Percentiles rank a stretch among this genome's conserved stretches.
Conservation (phyloP, 1,284 basidiomycete genomes). For the Omphalotus olearius region DNA sequence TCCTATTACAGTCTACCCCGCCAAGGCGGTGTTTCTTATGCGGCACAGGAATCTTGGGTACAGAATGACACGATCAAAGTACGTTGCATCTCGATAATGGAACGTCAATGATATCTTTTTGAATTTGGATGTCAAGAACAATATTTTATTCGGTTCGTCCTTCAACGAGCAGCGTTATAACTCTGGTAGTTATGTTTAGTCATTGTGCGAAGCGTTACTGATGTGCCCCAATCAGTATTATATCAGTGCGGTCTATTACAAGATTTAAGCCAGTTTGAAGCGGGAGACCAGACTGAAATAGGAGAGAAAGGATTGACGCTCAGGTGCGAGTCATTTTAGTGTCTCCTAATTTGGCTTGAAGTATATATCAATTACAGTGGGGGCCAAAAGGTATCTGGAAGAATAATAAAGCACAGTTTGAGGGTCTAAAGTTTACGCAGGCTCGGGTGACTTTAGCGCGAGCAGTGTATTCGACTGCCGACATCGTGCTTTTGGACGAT, state of each 20-base stretch:
- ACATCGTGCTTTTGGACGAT: constrained; percentile 65
- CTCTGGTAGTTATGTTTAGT: constrained; percentile 22
- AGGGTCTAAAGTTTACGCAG: neutral
- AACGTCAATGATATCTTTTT: constrained; percentile 21
- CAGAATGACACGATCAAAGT: constrained; percentile 28
- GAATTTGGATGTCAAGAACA: constrained; percentile 46
- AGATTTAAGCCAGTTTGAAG: constrained; percentile 55
- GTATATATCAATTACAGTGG: constrained; percentile 31
- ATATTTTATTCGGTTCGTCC: constrained; percentile 79
- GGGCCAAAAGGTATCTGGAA: constrained; percentile 50
- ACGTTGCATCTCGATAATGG: constrained; percentile 26
- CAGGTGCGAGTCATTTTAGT: constrained; percentile 28
- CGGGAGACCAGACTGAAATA: constrained; percentile 69
- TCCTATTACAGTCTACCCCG: constrained; percentile 66
- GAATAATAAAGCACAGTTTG: neutral
- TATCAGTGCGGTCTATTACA: constrained; percentile 50
- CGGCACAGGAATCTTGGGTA: constrained; percentile 78
- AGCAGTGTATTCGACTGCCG: constrained; percentile 61
- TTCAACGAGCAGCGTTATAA: constrained; percentile 72
- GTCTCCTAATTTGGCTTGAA: neutral
- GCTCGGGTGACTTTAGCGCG: constrained; percentile 71
- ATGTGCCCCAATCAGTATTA: constrained; percentile 41
- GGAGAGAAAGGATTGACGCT: constrained; percentile 45
- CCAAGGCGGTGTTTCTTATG: constrained; percentile 63
- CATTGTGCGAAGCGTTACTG: neutral